Conservation (phyloP, 1,139 yeast genomes). For the Pichia sp. region DNA sequence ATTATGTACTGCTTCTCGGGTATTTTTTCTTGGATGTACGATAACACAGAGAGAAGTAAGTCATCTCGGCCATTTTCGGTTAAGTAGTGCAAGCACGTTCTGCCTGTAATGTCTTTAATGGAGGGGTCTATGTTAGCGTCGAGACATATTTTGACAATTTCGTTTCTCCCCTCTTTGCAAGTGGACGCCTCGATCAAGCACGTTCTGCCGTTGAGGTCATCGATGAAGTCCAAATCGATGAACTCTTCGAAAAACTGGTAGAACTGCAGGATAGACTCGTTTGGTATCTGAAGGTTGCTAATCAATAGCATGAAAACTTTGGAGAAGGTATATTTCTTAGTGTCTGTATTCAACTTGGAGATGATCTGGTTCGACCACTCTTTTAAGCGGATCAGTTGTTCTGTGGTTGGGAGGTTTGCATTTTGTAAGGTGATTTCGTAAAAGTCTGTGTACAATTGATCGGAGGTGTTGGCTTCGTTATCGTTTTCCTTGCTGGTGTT, state of each 20-base stretch:
- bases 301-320: constrained; percentile 63
- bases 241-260: constrained; percentile 41
- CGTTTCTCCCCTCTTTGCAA: constrained; percentile 30
- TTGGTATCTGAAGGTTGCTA: constrained; percentile 48
- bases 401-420: constrained; percentile 27
- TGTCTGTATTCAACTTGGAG: constrained; percentile 25
- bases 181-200: constrained; percentile 47
- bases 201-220: constrained; percentile 42
- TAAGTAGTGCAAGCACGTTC: constrained; percentile 86
- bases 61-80: constrained; percentile 64
- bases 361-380: constrained; percentile 32
- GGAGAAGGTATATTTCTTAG: constrained; percentile 36
- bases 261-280: constrained; percentile 44
- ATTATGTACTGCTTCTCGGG: constrained; percentile 22
- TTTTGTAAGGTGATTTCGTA: constrained; percentile 31
- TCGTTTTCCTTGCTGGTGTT: neutral
- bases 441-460: constrained; percentile 31
- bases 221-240: constrained; percentile 37
- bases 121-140: constrained; percentile 35
- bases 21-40: constrained; percentile 7
- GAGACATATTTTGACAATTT: constrained; percentile 36
- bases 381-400: constrained; percentile 24
- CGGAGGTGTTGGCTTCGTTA: constrained; percentile 21
- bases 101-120: constrained; percentile 62
- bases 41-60: constrained; percentile 42